Evolutionary conservation across 305 asterid species (phyloP), one percentile per base, ranked within the genome.

Genomic region (Fraxinus ornus): DNA sequence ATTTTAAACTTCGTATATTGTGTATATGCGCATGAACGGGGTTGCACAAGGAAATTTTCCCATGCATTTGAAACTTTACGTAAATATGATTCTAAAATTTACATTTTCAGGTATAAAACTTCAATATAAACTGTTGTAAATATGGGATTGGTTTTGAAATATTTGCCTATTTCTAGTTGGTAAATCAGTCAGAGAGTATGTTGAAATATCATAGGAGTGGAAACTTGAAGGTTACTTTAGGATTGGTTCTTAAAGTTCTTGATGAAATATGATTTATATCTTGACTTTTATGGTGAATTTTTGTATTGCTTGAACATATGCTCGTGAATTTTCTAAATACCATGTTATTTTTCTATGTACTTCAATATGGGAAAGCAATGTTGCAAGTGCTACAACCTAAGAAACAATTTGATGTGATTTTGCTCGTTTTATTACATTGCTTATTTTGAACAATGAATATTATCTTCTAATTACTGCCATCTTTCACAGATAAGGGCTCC

Each of bases 401-500:
- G 60, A 41, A 76, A 70, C 2, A 7, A 6, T 21, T 62, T 62
- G 57, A 76, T 78, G 74, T 17, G 33, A 64, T 66, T 30, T 76
- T 81, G 17, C 72, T 24, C 7, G n/a, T 82, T 72, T 72, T 37
- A 75, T 74, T 44, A 24, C n/a, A 8, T 64, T 64, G 15, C 73
- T 64, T 22, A 24, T 68, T 68, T 33, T 28, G 21, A 68, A 68
- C 15, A 68, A 30, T 28, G 26, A 68, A 68, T 26, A 33, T 9
- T 39, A 35, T 72, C 75, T 81, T 70, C 2, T 39, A 52, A 52
- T 30, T 64, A 3, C 28, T 76, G 26, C 26, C 21, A 49, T 85
- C 64, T 86, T 86, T 74, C 78, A 60, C 95, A 94, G 99, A 82
- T 85, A 82, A 93, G 92, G 89, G 86, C 95, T 79, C 99, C 99